Conservation (phyloP, 768 basidiomycete species). For the Tephrocybe sp. region DNA sequence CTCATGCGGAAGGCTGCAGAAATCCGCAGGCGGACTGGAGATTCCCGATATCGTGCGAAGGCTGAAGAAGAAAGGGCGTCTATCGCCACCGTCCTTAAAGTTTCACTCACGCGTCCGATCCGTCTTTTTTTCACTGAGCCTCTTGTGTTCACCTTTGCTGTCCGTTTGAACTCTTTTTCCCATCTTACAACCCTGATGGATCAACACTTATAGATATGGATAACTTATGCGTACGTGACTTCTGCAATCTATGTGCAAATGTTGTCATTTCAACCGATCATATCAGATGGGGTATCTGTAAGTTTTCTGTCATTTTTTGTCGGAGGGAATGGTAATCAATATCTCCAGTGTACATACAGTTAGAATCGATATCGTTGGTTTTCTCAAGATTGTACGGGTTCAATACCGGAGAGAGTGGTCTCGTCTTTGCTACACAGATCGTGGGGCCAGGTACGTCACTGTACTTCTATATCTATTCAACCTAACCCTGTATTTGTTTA, state of each 20-base stretch:
- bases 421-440: not conserved
- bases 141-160: not conserved
- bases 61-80: not conserved
- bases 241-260: not conserved
- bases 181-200: not conserved
- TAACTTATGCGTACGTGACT: constrained; percentile 1
- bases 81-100: not conserved
- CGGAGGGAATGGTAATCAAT: not conserved
- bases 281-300: not conserved
- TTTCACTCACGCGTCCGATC: not conserved
- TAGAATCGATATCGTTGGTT: not conserved
- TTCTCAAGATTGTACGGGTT: not conserved
- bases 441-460: not conserved
- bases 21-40: not conserved
- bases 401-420: not conserved
- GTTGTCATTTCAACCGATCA: not conserved
- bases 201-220: not conserved
- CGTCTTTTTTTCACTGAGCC: constrained; percentile 3
- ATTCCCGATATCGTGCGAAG: not conserved
- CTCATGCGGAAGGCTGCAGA: not conserved
- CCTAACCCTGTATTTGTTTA: not conserved
- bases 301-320: not conserved
- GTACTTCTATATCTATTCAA: not conserved
- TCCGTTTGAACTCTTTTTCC: not conserved
- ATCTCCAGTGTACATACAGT: constrained; percentile 2